Conservation (phyloP, 129 eudicot genomes). For the Cynara cardunculus region DNA sequence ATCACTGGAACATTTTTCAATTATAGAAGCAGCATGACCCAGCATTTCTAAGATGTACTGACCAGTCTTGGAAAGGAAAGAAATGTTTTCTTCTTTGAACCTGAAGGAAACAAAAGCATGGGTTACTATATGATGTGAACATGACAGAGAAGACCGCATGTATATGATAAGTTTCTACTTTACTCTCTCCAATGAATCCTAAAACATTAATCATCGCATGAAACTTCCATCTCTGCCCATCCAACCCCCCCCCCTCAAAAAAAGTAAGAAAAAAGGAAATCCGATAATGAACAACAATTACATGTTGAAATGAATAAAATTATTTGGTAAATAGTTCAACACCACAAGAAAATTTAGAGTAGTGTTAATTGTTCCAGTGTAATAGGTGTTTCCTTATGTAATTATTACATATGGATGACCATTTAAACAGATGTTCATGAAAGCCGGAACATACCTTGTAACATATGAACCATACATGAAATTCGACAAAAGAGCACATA, state of each 20-base stretch:
- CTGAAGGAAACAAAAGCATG: slow-evolving; percentile 33
- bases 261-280: neutral
- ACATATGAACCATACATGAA: slow-evolving; percentile 56
- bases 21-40: slow-evolving; percentile 50
- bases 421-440: neutral
- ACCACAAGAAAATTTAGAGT: neutral
- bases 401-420: slow-evolving; percentile 10
- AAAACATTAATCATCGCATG: neutral
- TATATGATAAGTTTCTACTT: neutral
- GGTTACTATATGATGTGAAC: slow-evolving; percentile 4
- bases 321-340: neutral
- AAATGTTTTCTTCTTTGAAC: slow-evolving; percentile 43
- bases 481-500: slow-evolving; percentile 68
- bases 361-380: slow-evolving; percentile 7
- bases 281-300: neutral
- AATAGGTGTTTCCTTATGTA: neutral
- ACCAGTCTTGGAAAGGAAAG: slow-evolving; percentile 50
- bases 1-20: slow-evolving; percentile 49
- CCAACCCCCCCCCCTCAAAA: neutral
- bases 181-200: neutral
- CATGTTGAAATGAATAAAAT: neutral
- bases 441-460: slow-evolving; percentile 51
- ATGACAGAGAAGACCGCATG: slow-evolving; percentile 10
- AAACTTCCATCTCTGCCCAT: neutral
- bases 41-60: slow-evolving; percentile 50